These are phyloP conservation scores for Cucumis hystrix DNA, from an alignment of 306 rosid species.

Conservation along the genomic window DNA sequence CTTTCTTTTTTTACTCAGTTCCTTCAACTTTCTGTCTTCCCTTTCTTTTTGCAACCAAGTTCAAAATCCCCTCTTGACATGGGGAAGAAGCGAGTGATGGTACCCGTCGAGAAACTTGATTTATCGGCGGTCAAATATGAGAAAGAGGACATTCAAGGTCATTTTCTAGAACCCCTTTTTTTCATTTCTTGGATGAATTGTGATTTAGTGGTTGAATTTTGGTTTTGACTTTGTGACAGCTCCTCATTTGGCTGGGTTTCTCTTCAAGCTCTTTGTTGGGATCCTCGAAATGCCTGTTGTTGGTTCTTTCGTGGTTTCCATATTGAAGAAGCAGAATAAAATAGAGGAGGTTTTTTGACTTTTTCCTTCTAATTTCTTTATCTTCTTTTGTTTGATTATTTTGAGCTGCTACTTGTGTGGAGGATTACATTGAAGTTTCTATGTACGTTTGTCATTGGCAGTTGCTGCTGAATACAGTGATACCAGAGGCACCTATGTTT, in stretches of 20 bases:
- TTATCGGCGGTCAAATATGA: conserved; percentile 45
- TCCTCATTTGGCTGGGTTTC: conserved; percentile 77
- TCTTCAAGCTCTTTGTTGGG: conserved; percentile 49
- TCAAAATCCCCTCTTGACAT: conserved; percentile 14
- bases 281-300: conserved; percentile 45
- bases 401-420: neutral
- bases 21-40: neutral
- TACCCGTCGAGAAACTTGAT: conserved; percentile 58
- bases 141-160: conserved; percentile 42
- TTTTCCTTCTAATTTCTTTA: neutral
- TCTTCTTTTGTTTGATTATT: neutral
- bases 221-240: conserved; percentile 31
- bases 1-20: neutral
- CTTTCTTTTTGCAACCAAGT: neutral
- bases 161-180: neutral
- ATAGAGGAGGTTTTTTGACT: conserved; percentile 40
- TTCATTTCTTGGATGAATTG: neutral
- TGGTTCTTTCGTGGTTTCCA: conserved; percentile 39
- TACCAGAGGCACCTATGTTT: conserved; percentile 87
- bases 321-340: conserved; percentile 57
- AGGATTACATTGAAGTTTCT: neutral
- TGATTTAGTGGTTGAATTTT: neutral
- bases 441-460: conserved; percentile 15
- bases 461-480: conserved; percentile 56
- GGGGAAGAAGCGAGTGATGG: conserved; percentile 58